phyloP scores from a whole-genome alignment of 352 stramenopile species.

The Globisporangium perplexum region DNA sequence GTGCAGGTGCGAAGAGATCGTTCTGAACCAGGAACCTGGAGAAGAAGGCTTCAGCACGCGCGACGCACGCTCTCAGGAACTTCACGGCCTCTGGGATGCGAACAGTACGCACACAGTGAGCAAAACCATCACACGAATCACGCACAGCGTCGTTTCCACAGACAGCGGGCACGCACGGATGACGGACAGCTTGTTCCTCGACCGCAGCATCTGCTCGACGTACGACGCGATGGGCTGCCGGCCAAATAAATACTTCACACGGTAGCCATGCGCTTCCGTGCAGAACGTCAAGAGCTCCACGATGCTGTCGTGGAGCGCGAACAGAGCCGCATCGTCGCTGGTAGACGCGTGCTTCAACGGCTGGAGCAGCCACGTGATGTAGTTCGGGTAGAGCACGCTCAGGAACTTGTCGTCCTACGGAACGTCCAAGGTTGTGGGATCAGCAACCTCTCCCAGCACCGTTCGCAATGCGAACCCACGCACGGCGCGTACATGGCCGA shows the following conservation, averaged over 20 bases:
- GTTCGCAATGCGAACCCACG: too few relatives aligned
- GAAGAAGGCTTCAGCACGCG: conserved; percentile 75
- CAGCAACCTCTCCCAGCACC: not conserved
- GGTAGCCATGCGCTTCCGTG: conserved; percentile 79
- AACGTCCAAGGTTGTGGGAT: not conserved
- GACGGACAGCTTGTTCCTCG: conserved; percentile 81
- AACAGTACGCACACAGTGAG: not conserved
- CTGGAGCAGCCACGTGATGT: conserved; percentile 83
- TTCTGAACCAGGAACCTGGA: conserved; percentile 77
- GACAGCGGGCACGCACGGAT: conserved; percentile 45
- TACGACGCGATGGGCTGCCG: conserved; percentile 71
- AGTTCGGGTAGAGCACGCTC: conserved; percentile 82
- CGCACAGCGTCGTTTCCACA: too few relatives aligned
- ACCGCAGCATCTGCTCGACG: conserved; percentile 65
- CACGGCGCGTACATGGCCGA: conserved; percentile 42
- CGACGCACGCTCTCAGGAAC: conserved; percentile 70
- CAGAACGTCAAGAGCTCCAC: conserved; percentile 85
- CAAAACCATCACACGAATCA: not conserved
- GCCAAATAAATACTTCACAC: conserved; percentile 85
- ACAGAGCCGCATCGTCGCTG: conserved; percentile 44
- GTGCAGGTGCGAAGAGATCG: conserved; percentile 51
- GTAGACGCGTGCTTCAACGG: conserved; percentile 59
- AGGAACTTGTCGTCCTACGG: conserved; percentile 82
- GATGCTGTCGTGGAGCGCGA: conserved; percentile 75
- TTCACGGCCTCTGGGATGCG: conserved; percentile 59